These are phyloP conservation scores for Pyrenophora graminea DNA, from an alignment of 2,329 filamentous ascomycete genomes.

Conservation along the genomic window DNA sequence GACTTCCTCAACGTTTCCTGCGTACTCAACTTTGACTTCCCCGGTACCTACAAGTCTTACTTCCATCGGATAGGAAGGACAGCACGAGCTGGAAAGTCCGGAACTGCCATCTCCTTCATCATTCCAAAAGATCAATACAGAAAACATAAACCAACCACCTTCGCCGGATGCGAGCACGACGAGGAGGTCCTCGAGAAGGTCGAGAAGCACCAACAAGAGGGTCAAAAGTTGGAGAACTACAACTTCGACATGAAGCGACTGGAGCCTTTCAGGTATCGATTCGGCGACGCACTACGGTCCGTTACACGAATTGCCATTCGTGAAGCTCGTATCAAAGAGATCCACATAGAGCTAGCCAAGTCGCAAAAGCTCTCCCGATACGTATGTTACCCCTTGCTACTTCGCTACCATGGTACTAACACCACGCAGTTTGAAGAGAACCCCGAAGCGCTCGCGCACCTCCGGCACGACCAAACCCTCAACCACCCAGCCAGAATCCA, in stretches of 20 bases:
- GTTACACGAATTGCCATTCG: constrained; percentile 89
- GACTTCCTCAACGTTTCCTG: constrained; percentile 86
- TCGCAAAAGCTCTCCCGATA: constrained; percentile 74
- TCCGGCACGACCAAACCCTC: constrained; percentile 88
- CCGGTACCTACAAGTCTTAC: constrained; percentile 84
- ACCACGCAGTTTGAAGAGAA: constrained; percentile 87
- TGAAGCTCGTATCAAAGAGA: constrained; percentile 84
- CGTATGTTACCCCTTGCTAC: constrained; percentile 15
- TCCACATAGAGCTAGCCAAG: constrained; percentile 87
- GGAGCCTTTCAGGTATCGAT: constrained; percentile 88
- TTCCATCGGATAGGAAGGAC: constrained; percentile 97
- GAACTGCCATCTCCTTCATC: constrained; percentile 95
- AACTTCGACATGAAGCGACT: constrained; percentile 93
- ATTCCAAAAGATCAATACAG: constrained; percentile 79
- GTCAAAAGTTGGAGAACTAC: constrained; percentile 84
- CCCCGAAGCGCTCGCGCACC: constrained; percentile 80
- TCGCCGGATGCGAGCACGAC: constrained; percentile 76
- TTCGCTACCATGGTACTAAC: constrained; percentile 12
- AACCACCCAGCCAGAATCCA: constrained; percentile 77
- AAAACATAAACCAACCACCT: constrained; percentile 86
- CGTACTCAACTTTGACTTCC: constrained; percentile 96
- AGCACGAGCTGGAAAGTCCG: constrained; percentile 84
- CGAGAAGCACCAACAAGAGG: constrained; percentile 77
- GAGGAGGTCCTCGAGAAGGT: constrained; percentile 84
- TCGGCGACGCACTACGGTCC: constrained; percentile 83